Conservation (phyloP, 169 alveolate genomes). For the Plasmodium vivax region DNA sequence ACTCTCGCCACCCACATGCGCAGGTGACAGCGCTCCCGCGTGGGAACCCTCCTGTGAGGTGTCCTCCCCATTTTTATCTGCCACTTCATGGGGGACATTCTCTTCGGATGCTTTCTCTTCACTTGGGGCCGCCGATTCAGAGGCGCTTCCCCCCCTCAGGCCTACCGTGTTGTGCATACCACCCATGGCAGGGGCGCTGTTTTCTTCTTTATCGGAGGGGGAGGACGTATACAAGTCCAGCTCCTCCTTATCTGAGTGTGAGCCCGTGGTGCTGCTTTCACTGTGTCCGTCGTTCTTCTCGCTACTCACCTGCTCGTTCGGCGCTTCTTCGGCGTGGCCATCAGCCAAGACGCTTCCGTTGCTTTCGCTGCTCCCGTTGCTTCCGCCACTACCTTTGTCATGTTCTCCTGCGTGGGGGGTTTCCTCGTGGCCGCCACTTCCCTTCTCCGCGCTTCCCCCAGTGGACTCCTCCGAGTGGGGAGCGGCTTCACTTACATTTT, state of each 20-base stretch:
- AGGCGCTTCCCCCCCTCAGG: not conserved
- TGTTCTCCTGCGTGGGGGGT: not conserved
- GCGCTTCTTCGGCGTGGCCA: not conserved
- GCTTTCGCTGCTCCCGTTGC: not conserved
- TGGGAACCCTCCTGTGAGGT: not conserved
- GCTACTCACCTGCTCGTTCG: not conserved
- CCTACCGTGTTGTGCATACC: not conserved
- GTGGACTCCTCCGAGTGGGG: not conserved
- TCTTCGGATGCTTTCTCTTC: not conserved
- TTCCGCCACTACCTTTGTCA: not conserved
- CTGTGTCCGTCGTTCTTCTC: not conserved
- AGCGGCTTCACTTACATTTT: not conserved
- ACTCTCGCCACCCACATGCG: not conserved
- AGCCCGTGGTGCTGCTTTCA: not conserved
- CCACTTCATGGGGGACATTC: not conserved
- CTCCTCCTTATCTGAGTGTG: not conserved
- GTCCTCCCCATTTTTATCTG: not conserved
- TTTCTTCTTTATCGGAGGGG: not conserved
- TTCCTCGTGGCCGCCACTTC: slow-evolving; percentile 2
- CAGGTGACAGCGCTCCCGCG: not conserved
- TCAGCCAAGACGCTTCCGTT: not conserved
- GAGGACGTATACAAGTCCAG: not conserved
- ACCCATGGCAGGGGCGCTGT: not conserved
- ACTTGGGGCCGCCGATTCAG: not conserved
- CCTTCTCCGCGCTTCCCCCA: not conserved